These are phyloP conservation scores for Alnus glutinosa DNA, from an alignment of 306 rosid species.

Conservation along the genomic window DNA sequence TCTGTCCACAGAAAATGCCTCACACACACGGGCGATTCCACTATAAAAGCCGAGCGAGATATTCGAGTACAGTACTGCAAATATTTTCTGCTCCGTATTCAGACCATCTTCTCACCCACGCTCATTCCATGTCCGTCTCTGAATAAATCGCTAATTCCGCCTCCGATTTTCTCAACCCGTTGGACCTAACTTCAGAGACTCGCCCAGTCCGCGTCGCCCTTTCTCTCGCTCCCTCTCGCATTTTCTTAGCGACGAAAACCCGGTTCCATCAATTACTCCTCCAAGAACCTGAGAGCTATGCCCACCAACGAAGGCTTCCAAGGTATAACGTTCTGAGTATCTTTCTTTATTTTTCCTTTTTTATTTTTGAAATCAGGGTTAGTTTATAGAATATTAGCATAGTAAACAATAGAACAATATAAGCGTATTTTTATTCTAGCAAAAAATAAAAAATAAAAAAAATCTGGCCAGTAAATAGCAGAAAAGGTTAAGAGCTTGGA, in stretches of 20 bases:
- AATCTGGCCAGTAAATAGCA: not conserved
- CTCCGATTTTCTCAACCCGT: not conserved
- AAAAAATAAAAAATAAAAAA: not conserved
- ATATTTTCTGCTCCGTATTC: not conserved
- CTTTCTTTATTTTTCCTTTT: not conserved
- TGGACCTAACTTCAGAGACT: not conserved
- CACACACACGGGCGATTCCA: not conserved
- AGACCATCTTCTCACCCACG: not conserved
- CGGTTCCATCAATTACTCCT: not conserved
- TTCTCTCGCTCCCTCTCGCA: not conserved
- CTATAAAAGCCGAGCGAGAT: not conserved
- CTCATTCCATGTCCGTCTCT: not conserved
- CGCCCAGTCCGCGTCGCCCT: not conserved
- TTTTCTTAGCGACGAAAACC: not conserved
- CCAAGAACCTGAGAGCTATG: slow-evolving; percentile 34
- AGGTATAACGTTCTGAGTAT: slow-evolving; percentile 32
- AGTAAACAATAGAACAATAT: not conserved
- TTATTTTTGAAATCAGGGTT: not conserved
- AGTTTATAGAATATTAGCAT: not conserved
- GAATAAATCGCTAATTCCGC: not conserved
- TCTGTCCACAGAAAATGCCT: not conserved
- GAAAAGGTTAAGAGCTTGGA: not conserved
- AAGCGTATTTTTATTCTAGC: too few relatives aligned
- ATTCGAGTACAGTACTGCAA: not conserved
- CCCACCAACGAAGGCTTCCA: slow-evolving; percentile 52